Percentiles rank a stretch among this genome's conserved stretches.
Conservation (phyloP, 202 grass and related monocot genomes). For the Bolboschoenoplectus hybrid region DNA sequence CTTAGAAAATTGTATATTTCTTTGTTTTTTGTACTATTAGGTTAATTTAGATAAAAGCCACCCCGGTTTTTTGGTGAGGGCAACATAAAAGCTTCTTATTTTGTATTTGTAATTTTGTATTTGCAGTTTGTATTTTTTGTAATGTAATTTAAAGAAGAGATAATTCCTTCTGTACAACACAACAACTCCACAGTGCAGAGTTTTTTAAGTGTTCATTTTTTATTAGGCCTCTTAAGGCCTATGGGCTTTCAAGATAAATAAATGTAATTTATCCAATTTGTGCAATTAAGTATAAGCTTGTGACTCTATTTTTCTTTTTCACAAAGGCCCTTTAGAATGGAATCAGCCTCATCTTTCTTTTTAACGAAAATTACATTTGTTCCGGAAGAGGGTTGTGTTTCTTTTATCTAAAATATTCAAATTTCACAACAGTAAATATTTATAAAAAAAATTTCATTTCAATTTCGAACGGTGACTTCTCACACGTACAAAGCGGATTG, state of each 20-base stretch:
- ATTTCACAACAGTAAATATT: too few relatives aligned
- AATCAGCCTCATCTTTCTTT: neutral
- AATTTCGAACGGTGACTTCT: too few relatives aligned
- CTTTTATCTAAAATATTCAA: too few relatives aligned
- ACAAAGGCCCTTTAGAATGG: neutral
- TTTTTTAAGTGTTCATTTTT: neutral
- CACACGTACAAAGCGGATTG: too few relatives aligned
- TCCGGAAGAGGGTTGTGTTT: too few relatives aligned
- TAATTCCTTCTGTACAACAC: neutral
- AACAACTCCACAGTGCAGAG: neutral
- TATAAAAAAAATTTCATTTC: too few relatives aligned
- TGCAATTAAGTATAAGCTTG: neutral
- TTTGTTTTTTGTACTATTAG: constrained; percentile 17
- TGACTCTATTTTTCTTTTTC: neutral
- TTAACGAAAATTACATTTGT: too few relatives aligned
- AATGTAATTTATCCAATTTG: neutral
- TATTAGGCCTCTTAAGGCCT: neutral
- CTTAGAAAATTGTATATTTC: constrained; percentile 41
- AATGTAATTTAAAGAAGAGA: neutral
- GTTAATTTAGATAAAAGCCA: constrained; percentile 11
- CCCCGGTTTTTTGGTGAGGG: constrained; percentile 24
- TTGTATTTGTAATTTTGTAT: neutral
- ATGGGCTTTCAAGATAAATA: neutral
- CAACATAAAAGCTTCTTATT: neutral
- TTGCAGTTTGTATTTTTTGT: neutral